Base-by-base conservation (phyloP, 1,139 yeast species). In the Nakaseomyces sp. region DNA sequence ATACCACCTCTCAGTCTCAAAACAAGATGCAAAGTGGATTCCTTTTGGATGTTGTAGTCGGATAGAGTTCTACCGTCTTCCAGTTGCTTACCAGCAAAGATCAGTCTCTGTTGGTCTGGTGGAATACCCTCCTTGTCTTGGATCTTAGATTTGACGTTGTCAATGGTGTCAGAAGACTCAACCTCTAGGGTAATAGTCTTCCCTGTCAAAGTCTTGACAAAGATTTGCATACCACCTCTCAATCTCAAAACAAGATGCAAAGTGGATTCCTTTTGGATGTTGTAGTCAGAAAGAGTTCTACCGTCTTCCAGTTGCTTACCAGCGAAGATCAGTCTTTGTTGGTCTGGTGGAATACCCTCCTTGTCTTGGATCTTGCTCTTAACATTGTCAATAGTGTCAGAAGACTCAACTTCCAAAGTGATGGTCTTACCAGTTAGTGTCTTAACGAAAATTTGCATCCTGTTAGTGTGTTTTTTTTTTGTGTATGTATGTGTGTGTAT, bases 261-360 rank as follows among this genome's bases (percentile, higher is more conserved):
- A 50, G 94, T 84, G 36, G 93, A 84, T 70, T 84, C 94, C 74
- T 82, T 83, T 68, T 85, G 94, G 67, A 84, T 85, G 77, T 84
- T 84, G 81, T 85, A 84, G 71, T 85, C 93, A 44, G 91, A 80
- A 47, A 84, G 73, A 44, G 93, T 83, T 71, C 93, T 79, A 50
- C 93, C 94, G 55, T 83, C 94, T 68, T 84, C 94, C 58, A 84
- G 75, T 70, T 83, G 91, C 73, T 83, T 83, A 81, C 96, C 96
- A 67, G 96, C 96, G 69, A 89, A 89, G 78, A 89, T 87, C 69
- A 88, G 79, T 74, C 96, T 83, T 76, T 89, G 96, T 72, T 88
- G 96, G 73, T 88, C 96, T 57, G 96, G 95, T 70, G 96, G 96
- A 64, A 89, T 88, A 64, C 96, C 96, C 72, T 88, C 96, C 78